Percentiles rank a stretch among this genome's conserved stretches.
Evolutionary conservation across 1,284 basidiomycete genomes (phyloP).

Genomic region (Cryptococcus neoformans): DNA sequence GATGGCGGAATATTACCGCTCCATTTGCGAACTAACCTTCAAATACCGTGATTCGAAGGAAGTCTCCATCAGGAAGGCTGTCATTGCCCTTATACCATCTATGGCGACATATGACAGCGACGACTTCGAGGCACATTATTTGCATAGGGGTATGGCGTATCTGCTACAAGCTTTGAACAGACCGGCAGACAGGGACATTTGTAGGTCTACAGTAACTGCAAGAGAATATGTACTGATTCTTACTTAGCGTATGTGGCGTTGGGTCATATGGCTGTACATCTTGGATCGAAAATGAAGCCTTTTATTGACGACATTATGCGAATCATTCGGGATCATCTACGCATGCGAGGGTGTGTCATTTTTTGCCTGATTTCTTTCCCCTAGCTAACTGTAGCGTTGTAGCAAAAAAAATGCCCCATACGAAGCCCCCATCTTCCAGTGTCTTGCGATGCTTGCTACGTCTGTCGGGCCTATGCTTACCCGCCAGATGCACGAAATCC

Average conservation of each 20-base stretch:
- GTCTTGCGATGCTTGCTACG: slow-evolving; percentile 91
- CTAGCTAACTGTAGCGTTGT: no score
- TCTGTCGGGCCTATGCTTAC: slow-evolving; percentile 96
- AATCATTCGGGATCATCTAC: slow-evolving; percentile 84
- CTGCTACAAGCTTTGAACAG: slow-evolving; percentile 84
- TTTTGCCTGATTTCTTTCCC: not conserved
- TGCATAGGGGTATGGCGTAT: slow-evolving; percentile 90
- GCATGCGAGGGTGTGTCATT: slow-evolving; percentile 60
- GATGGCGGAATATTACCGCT: slow-evolving; percentile 86
- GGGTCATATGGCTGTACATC: slow-evolving; percentile 88
- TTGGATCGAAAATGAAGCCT: slow-evolving; percentile 91
- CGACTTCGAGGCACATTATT: slow-evolving; percentile 81
- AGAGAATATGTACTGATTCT: slow-evolving; percentile 16
- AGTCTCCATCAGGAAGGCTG: slow-evolving; percentile 80
- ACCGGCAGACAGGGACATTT: slow-evolving; percentile 82
- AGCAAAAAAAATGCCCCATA: slow-evolving; percentile 83
- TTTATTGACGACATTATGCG: slow-evolving; percentile 91
- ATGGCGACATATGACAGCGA: slow-evolving; percentile 92
- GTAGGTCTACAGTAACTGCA: slow-evolving; percentile 49
- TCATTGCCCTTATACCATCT: slow-evolving; percentile 89
- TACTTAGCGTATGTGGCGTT: slow-evolving; percentile 86
- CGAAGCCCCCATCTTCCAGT: slow-evolving; percentile 97
- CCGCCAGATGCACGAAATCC: slow-evolving; percentile 90
- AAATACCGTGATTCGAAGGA: slow-evolving; percentile 86
- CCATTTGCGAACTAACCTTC: slow-evolving; percentile 88